Conservation (phyloP, 306 rosid genomes). For the Sindora glabra region DNA sequence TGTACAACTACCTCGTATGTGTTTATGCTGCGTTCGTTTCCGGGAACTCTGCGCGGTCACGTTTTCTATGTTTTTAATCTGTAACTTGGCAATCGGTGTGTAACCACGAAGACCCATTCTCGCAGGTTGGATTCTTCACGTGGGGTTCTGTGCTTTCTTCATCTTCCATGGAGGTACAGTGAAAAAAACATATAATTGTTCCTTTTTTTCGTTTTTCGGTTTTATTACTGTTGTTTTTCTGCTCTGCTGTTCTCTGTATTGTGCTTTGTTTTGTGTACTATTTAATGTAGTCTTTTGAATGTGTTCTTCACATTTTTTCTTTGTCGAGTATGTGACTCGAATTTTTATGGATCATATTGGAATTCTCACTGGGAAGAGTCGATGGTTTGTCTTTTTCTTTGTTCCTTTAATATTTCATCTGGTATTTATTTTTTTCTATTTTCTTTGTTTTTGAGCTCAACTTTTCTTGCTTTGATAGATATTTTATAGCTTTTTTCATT, state of each 20-base stretch:
- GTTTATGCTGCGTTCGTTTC: background rate
- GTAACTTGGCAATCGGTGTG: slow-evolving; percentile 42
- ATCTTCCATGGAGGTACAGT: slow-evolving; percentile 39
- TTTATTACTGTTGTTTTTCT: background rate
- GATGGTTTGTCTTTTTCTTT: slow-evolving; percentile 20
- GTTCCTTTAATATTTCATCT: background rate
- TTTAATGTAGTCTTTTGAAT: slow-evolving; percentile 32
- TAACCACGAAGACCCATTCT: slow-evolving; percentile 47
- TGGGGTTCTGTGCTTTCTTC: slow-evolving; percentile 22
- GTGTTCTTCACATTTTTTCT: slow-evolving; percentile 19
- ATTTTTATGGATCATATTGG: slow-evolving; percentile 54
- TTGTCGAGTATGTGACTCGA: slow-evolving; percentile 21
- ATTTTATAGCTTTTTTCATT: background rate
- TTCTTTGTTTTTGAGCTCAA: background rate
- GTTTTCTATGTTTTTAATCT: slow-evolving; percentile 48
- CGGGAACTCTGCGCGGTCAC: slow-evolving; percentile 21
- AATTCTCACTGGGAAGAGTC: slow-evolving; percentile 23
- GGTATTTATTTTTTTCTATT: background rate
- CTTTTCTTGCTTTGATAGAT: slow-evolving; percentile 8
- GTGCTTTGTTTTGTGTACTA: slow-evolving; percentile 27
- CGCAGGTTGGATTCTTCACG: slow-evolving; percentile 45
- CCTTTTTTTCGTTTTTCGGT: background rate
- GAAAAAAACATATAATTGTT: no score
- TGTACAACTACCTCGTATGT: background rate
- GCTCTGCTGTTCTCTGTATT: background rate